phyloP scores from a whole-genome alignment of 805 yeast species.

The Pichia eremophila region DNA sequence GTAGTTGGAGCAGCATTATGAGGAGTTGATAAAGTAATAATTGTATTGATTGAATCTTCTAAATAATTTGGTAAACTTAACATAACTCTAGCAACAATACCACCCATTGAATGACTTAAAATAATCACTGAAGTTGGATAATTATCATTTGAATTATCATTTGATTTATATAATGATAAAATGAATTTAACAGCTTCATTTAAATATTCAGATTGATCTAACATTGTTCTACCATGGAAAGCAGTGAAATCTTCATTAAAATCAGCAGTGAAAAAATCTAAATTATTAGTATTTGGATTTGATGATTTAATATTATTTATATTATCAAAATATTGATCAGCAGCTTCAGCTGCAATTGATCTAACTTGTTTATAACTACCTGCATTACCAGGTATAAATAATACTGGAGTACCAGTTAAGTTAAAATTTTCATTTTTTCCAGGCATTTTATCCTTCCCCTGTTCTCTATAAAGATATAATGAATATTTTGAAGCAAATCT shows the following conservation, averaged over 20 bases:
- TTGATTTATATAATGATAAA: slow-evolving; percentile 48
- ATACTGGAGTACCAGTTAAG: slow-evolving; percentile 70
- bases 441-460: slow-evolving; percentile 55
- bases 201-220: slow-evolving; percentile 87
- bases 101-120: slow-evolving; percentile 96
- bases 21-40: slow-evolving; percentile 82
- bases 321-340: slow-evolving; percentile 42
- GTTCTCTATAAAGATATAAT: slow-evolving; percentile 81
- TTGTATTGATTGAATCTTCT: slow-evolving; percentile 67
- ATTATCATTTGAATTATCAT: slow-evolving; percentile 10
- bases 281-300: slow-evolving; percentile 31
- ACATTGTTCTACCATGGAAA: slow-evolving; percentile 85
- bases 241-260: slow-evolving; percentile 96
- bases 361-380: slow-evolving; percentile 88
- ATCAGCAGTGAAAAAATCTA: slow-evolving; percentile 87
- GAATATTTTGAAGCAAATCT: slow-evolving; percentile 72
- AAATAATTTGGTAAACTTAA: slow-evolving; percentile 69
- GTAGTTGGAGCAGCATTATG: slow-evolving; percentile 90
- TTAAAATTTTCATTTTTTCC: slow-evolving; percentile 21
- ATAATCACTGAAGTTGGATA: slow-evolving; percentile 55
- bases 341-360: slow-evolving; percentile 79
- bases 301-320: slow-evolving; percentile 18
- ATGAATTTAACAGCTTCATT: slow-evolving; percentile 83
- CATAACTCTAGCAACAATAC: slow-evolving; percentile 83
- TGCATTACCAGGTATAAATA: slow-evolving; percentile 96